Evolutionary conservation across 257 asterid genomes (phyloP), one percentile per base, ranked within the genome.

Genomic region (Apocynum venetum): DNA sequence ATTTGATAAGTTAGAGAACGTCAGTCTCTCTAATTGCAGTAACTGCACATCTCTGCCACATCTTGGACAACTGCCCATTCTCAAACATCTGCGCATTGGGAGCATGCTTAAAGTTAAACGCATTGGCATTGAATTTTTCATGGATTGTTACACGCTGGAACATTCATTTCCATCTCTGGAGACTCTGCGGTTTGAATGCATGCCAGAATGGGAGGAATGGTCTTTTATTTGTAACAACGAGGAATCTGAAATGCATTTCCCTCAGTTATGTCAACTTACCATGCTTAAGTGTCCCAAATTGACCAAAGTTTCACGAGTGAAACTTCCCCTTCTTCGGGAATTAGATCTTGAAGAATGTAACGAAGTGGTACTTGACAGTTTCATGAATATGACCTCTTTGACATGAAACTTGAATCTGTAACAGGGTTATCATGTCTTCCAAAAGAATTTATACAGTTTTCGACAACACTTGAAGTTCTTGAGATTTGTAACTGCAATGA

Each of bases 171-270:
- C 81, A 36, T 88, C 87, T 38, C 87, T 91, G 70, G 92, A 88
- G 85, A 86, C 87, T 38, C 81, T 89, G 25, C 82, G 89, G 72
- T 85, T 91, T 79, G 89, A 86, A 59, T 43, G 83, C 84, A 87
- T 91, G 95, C 88, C 95, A 9, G 80, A 81, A 41, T 89, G 95
- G 93, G 86, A 86, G 75, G 82, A 85, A 80, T 91, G 97, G 96
- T 79, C 81, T 13, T 84, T 77, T 70, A 76, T 76, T 71, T 41
- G 56, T 71, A 81, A 78, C 61, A 79, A 81, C 20, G 60, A 47
- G 64, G 71, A 57, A 57, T 78, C 63, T 61, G 66, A 78, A 36
- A 71, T 63, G 20, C 72, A 71, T 31, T 89, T 91, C 77, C 89
- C 96, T 40, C 68, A 40, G 64, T 90, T 91, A 57, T 83, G 41